Evolutionary conservation across 2,329 filamentous ascomycete species (phyloP).

Genomic region (Hymenoscyphus repandus): DNA sequence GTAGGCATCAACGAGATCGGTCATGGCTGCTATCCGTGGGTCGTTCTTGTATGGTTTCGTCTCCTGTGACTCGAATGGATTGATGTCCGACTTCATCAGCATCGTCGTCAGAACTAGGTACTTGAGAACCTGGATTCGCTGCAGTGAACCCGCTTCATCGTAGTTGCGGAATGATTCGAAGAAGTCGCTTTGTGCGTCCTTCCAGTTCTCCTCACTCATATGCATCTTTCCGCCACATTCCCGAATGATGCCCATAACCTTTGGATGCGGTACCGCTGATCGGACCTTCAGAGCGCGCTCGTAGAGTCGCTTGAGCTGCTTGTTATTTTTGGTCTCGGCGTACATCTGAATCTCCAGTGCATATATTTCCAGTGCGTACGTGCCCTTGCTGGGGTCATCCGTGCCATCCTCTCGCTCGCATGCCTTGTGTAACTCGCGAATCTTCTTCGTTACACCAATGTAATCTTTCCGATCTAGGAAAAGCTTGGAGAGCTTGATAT

Average conservation of each 20-base stretch:
- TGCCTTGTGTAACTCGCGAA: constrained; percentile 81
- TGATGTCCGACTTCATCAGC: constrained; percentile 98
- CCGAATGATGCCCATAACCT: constrained; percentile 98
- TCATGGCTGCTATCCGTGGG: constrained; percentile 93
- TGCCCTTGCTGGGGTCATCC: constrained; percentile 92
- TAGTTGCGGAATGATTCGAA: constrained; percentile 99
- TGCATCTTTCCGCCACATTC: constrained; percentile 99
- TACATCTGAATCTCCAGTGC: constrained; percentile 99
- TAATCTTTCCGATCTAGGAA: constrained; percentile 92
- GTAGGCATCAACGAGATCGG: constrained; percentile 91
- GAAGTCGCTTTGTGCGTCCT: constrained; percentile 93
- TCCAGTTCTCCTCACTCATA: constrained; percentile 99
- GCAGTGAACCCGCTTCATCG: constrained; percentile 92
- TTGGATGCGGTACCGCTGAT: constrained; percentile 96
- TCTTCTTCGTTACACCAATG: constrained; percentile 69
- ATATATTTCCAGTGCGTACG: constrained; percentile 92
- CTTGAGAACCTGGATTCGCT: constrained; percentile 95
- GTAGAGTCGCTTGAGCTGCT: constrained; percentile 89
- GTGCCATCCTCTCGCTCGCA: constrained; percentile 83
- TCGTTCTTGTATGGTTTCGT: constrained; percentile 98
- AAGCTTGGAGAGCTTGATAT: constrained; percentile 90
- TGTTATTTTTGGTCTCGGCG: constrained; percentile 93
- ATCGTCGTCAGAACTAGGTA: constrained; percentile 95
- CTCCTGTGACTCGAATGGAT: constrained; percentile 97
- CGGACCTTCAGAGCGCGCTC: constrained; percentile 85